A percentile compares a stretch with the other conserved stretches of the same genome.
Evolutionary conservation across 441 rosid genomes (phyloP).

Genomic region (Croton laevigatus): DNA sequence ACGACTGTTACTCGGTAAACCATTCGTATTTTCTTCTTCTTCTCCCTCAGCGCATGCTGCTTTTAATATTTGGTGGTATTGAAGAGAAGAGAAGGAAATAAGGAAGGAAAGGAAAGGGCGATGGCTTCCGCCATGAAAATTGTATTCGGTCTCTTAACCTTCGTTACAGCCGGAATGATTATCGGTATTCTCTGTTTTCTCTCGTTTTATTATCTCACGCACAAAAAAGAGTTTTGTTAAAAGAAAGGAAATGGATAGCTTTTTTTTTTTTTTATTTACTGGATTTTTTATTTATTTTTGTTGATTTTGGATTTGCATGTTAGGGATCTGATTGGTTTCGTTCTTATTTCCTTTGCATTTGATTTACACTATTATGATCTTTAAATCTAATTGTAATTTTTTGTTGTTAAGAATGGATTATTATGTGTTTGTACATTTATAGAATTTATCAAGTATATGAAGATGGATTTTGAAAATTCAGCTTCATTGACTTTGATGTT

Average conservation of each 20-base stretch:
- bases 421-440: neutral
- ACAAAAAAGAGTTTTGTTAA: neutral
- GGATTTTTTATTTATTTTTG: neutral
- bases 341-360: neutral
- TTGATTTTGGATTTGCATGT: neutral
- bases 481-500: neutral
- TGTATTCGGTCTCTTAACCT: constrained; percentile 71
- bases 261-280: neutral
- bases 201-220: neutral
- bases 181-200: constrained; percentile 43
- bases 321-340: neutral
- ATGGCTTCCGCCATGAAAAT: constrained; percentile 75
- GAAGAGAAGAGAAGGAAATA: neutral
- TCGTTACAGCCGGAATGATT: constrained; percentile 93
- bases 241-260: neutral
- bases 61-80: neutral
- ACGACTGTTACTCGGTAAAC: no score
- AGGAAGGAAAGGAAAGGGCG: neutral
- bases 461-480: neutral
- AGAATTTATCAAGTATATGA: neutral
- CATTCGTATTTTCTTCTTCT: neutral
- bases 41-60: neutral
- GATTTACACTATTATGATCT: neutral
- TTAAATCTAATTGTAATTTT: neutral
- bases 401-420: neutral